Percentiles rank a stretch among this genome's conserved stretches.
These are phyloP conservation scores for Mucor plumbeus DNA, from an alignment of 371 early-diverging fungal species.

Conservation along the genomic window DNA sequence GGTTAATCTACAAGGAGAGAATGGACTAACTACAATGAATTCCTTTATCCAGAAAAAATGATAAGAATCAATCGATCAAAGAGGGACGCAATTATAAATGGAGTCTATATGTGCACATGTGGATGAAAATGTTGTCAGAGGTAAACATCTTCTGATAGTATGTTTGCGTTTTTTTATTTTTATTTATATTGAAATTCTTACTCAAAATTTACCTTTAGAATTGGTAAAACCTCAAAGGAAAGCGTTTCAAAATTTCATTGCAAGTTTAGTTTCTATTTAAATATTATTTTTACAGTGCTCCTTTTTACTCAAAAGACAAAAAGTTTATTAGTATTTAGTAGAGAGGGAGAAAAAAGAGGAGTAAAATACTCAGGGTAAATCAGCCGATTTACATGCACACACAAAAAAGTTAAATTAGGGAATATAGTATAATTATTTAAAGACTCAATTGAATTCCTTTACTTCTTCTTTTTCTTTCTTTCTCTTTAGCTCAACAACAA, in stretches of 20 bases:
- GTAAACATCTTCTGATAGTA: background rate
- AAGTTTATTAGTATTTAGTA: background rate
- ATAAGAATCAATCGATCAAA: too few relatives aligned
- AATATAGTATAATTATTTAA: background rate
- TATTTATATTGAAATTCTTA: background rate
- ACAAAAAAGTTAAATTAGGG: constrained; percentile 6
- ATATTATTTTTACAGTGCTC: background rate
- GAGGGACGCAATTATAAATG: too few relatives aligned
- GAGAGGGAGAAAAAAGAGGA: background rate
- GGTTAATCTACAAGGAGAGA: too few relatives aligned
- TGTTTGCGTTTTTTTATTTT: constrained; percentile 8
- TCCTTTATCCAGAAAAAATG: too few relatives aligned
- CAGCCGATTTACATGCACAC: background rate
- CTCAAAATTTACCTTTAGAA: background rate
- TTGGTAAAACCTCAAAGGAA: background rate
- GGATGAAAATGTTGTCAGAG: background rate
- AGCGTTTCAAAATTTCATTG: background rate
- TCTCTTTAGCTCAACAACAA: background rate
- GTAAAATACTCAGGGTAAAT: background rate
- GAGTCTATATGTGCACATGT: too few relatives aligned
- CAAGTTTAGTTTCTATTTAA: background rate
- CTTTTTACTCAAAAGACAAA: background rate
- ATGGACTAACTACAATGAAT: too few relatives aligned
- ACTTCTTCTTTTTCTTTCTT: background rate
- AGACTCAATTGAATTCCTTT: background rate